phyloP scores from a whole-genome alignment of 2,329 filamentous ascomycete species.

The Pyrenochaeta sp. region DNA sequence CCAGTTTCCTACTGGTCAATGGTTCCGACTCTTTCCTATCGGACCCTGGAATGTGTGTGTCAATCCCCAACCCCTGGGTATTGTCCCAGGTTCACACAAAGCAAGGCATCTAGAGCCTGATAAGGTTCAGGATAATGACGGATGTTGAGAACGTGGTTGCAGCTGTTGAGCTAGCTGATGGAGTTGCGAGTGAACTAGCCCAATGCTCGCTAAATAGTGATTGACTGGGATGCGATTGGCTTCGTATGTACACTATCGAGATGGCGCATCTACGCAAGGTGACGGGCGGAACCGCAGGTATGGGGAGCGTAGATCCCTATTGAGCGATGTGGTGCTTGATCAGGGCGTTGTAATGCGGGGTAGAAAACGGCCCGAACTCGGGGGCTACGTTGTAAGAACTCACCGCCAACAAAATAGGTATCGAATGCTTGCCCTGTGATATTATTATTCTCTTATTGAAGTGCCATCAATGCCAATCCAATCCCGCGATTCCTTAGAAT shows the following conservation, averaged over 20 bases:
- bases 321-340: background rate
- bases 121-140: background rate
- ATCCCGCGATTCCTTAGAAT: too few species aligned
- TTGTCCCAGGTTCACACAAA: background rate
- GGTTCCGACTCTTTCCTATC: conserved; percentile 5
- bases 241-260: background rate
- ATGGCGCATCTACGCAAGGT: background rate
- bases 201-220: background rate
- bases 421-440: background rate
- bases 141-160: background rate
- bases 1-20: conserved; percentile 8
- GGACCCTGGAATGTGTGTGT: conserved; percentile 1
- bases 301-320: background rate
- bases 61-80: background rate
- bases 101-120: background rate
- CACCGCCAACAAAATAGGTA: background rate
- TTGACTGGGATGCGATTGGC: background rate
- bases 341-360: background rate
- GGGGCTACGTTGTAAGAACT: background rate
- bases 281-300: background rate
- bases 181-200: background rate
- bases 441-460: too few species aligned
- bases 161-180: conserved; percentile 4
- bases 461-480: too few species aligned
- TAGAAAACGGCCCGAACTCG: background rate